A percentile compares a stretch with the other conserved stretches of the same genome.
Conservation (phyloP, 179 eudicot genomes). For the Kewa caespitosa region DNA sequence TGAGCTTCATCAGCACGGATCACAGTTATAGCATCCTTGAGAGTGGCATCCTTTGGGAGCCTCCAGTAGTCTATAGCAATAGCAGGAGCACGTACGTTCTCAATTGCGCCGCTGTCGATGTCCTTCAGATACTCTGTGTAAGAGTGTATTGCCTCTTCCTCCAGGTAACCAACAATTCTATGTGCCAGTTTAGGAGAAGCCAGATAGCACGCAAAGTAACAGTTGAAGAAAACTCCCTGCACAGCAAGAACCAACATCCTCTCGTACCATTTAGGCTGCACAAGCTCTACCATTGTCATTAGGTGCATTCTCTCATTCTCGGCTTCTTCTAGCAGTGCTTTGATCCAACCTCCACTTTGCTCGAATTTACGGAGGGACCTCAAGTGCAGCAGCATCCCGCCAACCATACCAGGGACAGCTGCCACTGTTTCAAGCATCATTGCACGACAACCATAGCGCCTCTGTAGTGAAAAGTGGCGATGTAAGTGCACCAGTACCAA, state of each 20-base stretch:
- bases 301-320: conserved; percentile 96
- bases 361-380: conserved; percentile 76
- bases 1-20: conserved; percentile 97
- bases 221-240: conserved; percentile 82
- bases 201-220: conserved; percentile 61
- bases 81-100: conserved; percentile 81
- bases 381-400: conserved; percentile 76
- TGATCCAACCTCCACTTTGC: conserved; percentile 89
- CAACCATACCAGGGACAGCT: conserved; percentile 93
- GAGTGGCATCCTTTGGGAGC: conserved; percentile 71
- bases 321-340: conserved; percentile 84
- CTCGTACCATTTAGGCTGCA: conserved; percentile 85
- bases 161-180: conserved; percentile 85
- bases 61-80: conserved; percentile 94
- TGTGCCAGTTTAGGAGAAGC: conserved; percentile 86
- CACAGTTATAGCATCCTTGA: conserved; percentile 82
- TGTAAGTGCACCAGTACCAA: background rate
- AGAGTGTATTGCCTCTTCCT: conserved; percentile 91
- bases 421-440: conserved; percentile 97
- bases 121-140: conserved; percentile 84
- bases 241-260: conserved; percentile 74
- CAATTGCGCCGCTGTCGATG: conserved; percentile 66
- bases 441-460: conserved; percentile 82
- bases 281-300: conserved; percentile 93
- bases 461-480: conserved; percentile 36